Evolutionary conservation across 441 rosid species (phyloP).

Genomic region (Codiaeum variegatum): DNA sequence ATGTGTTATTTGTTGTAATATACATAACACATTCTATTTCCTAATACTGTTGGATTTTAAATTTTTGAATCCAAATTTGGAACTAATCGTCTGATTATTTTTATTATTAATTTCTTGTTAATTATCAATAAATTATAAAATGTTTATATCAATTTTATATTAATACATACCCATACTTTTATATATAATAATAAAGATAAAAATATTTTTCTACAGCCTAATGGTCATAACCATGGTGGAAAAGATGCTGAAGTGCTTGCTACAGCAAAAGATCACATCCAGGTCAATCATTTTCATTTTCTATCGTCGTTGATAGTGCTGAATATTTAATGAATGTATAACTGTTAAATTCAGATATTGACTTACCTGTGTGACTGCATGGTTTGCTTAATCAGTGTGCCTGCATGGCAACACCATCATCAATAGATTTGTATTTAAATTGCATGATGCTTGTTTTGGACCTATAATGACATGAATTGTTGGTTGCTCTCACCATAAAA

Average conservation of each 20-base stretch:
- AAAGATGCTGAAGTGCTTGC: constrained; percentile 71
- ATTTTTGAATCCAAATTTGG: too few species aligned
- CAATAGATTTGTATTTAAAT: background rate
- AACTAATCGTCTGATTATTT: too few species aligned
- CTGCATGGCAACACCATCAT: background rate
- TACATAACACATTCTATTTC: too few species aligned
- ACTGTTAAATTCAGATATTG: constrained; percentile 5
- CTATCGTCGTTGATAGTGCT: constrained; percentile 14
- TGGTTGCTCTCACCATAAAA: background rate
- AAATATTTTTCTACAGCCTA: constrained; percentile 52
- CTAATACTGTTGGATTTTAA: too few species aligned
- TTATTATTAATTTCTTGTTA: too few species aligned
- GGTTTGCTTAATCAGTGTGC: background rate
- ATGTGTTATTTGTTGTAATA: too few species aligned
- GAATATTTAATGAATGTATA: constrained; percentile 5
- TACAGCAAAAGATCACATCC: constrained; percentile 82
- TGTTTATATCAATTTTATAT: too few species aligned
- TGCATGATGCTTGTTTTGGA: background rate
- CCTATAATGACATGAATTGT: background rate
- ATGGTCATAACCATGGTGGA: constrained; percentile 84
- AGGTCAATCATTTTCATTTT: constrained; percentile 42
- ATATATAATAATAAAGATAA: too few species aligned
- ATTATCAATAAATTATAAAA: too few species aligned
- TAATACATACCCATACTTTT: too few species aligned
- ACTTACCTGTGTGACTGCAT: background rate